Evolutionary conservation across 345 rosid genomes (phyloP).

Genomic region (Physaria fendleri): DNA sequence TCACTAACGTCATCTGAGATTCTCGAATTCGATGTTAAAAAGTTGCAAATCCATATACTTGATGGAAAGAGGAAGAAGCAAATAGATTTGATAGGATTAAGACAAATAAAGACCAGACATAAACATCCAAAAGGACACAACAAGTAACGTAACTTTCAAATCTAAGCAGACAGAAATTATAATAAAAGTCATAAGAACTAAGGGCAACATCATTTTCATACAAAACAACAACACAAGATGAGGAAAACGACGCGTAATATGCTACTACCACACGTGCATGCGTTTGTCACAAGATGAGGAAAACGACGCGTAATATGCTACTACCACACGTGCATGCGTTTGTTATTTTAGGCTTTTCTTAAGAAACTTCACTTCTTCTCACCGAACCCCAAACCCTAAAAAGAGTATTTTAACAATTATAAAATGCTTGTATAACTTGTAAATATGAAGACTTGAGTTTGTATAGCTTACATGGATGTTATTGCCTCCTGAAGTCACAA

Average conservation of each 20-base stretch:
- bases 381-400: constrained; percentile 34
- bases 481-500: constrained; percentile 41
- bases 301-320: constrained; percentile 10
- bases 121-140: constrained; percentile 9
- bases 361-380: constrained; percentile 29
- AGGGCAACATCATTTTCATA: constrained; percentile 21
- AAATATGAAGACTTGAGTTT: background rate
- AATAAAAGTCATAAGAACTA: constrained; percentile 18
- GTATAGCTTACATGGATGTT: constrained; percentile 39
- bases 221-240: background rate
- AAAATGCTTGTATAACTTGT: background rate
- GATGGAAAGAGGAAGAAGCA: constrained; percentile 7
- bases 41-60: background rate
- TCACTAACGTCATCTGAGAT: constrained; percentile 7
- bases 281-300: constrained; percentile 10
- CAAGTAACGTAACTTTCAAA: constrained; percentile 27
- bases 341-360: constrained; percentile 12
- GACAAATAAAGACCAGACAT: constrained; percentile 22
- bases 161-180: constrained; percentile 13
- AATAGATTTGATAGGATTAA: constrained; percentile 15
- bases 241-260: background rate
- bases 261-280: constrained; percentile 28
- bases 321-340: constrained; percentile 31
- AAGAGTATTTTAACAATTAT: background rate
- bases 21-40: constrained; percentile 15